Evolutionary conservation across 1,284 basidiomycete genomes (phyloP), one percentile per base, ranked within the genome.

Genomic region (Porodaedalea pini): DNA sequence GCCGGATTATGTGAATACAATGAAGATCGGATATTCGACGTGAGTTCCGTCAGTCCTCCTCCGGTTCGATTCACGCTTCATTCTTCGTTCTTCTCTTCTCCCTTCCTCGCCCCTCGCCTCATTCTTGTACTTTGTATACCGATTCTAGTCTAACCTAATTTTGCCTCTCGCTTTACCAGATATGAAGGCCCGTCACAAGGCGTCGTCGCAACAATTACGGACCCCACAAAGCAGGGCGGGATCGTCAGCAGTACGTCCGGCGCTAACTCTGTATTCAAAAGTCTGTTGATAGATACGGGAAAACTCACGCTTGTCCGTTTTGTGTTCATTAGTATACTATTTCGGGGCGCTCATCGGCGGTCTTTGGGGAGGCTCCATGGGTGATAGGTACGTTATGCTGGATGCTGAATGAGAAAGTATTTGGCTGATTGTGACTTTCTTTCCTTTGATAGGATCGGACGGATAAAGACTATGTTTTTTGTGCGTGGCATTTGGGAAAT

Each of bases 181-280:
- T 73, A 77, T 57, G 68, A 74, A 62, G 75, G 75, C 15, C 65
- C 71, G 23, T 71, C 71, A 10, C 73, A 78, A 60, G 77, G 78
- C 19, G 79, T 71, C 58, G 75, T 78, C 7, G 78, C 70, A 4
- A 74, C 69, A n/a, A 74, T 82, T 55, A 80, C 78, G 13, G 64
- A 80, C 61, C 75, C 77, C 3, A 76, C 77, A 1, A 71, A 74
- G 36, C 79, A 81, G 63, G 78, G 79, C 17, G 79, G 79, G 2
- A 80, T 81, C 44, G 77, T 78, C 61, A 75, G 74, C 63, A 77
- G 71, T 73, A 51, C 25, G 71, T 69, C 1, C 60, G 7, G n/a
- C 45, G 11, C 21, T 19, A 21, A 48, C 34, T 27, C 27, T 21
- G 13, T 6, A 23, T 32, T 47, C 17, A 8, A 43, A 23, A 31